These are phyloP conservation scores for Orbilia javanica DNA, from an alignment of 2,329 filamentous ascomycete genomes.

Conservation along the genomic window DNA sequence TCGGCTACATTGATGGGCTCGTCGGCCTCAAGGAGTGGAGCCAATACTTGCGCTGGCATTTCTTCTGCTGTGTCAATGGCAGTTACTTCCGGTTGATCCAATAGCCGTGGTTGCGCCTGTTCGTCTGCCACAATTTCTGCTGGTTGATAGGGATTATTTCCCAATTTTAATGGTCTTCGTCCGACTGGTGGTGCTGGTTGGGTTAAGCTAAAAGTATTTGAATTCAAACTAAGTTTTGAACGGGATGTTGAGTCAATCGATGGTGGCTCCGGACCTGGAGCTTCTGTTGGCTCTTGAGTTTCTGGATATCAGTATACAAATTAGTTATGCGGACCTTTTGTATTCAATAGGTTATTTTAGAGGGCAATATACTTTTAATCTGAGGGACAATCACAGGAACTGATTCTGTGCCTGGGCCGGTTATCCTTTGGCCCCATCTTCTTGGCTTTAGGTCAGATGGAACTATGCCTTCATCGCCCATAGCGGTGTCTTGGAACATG, in stretches of 20 bases:
- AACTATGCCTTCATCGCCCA: not conserved
- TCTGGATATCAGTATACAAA: not conserved
- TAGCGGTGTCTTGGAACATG: not conserved
- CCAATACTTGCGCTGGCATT: not conserved
- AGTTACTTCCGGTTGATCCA: not conserved
- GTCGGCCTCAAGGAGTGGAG: slow-evolving; percentile 1
- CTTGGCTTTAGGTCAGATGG: not conserved
- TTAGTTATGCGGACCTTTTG: not conserved
- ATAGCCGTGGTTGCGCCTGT: not conserved
- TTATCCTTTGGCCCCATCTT: not conserved
- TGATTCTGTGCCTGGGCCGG: not conserved
- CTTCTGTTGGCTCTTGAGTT: not conserved
- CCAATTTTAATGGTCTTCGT: not conserved
- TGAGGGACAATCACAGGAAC: not conserved
- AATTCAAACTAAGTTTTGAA: not conserved
- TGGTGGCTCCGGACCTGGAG: not conserved
- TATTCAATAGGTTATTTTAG: not conserved
- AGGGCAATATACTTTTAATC: not conserved
- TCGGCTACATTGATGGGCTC: not conserved
- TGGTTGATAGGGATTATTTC: not conserved
- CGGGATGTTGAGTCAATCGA: not conserved
- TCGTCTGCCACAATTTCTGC: not conserved
- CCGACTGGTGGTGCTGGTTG: not conserved
- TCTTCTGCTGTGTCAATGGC: not conserved
- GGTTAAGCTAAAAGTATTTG: not conserved